phyloP scores from a whole-genome alignment of 805 yeast species.

The Diddensiella santjacobensis region DNA sequence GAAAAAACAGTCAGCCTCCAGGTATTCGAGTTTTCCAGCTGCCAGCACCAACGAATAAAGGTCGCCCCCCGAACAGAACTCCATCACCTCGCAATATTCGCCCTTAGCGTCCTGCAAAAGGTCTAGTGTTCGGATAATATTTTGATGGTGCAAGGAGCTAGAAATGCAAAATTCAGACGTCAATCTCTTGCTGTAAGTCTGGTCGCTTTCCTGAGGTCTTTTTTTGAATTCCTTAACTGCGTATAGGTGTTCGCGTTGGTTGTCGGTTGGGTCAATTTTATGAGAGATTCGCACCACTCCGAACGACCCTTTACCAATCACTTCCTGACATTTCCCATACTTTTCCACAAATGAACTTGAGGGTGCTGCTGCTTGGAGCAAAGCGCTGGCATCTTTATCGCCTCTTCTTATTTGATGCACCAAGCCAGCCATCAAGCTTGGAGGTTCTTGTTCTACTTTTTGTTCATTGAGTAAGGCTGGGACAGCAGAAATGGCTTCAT shows the following conservation, averaged over 20 bases:
- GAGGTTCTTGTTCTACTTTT: constrained; percentile 16
- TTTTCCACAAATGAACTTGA: constrained; percentile 72
- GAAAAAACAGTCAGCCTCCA: constrained; percentile 83
- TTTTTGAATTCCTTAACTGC: constrained; percentile 75
- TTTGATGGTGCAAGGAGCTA: constrained; percentile 65
- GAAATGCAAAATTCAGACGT: constrained; percentile 89
- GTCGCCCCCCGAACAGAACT: constrained; percentile 87
- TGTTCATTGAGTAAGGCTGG: constrained; percentile 7
- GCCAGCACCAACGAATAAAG: constrained; percentile 57
- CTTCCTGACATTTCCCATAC: constrained; percentile 89
- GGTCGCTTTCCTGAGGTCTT: constrained; percentile 52
- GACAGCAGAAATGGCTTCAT: constrained; percentile 19
- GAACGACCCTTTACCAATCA: constrained; percentile 87
- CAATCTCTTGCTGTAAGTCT: constrained; percentile 61
- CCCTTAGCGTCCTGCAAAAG: constrained; percentile 67
- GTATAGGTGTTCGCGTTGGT: constrained; percentile 44
- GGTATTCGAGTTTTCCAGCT: constrained; percentile 49
- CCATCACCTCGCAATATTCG: constrained; percentile 85
- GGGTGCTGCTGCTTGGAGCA: constrained; percentile 6
- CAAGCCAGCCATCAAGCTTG: constrained; percentile 23
- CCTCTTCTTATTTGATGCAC: constrained; percentile 19
- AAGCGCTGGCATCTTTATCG: constrained; percentile 12
- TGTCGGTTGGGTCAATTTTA: constrained; percentile 39
- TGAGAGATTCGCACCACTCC: constrained; percentile 90
- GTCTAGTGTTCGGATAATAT: constrained; percentile 72